These are phyloP conservation scores for Lepraria neglecta DNA, from an alignment of 495 filamentous ascomycete species.

Conservation along the genomic window DNA sequence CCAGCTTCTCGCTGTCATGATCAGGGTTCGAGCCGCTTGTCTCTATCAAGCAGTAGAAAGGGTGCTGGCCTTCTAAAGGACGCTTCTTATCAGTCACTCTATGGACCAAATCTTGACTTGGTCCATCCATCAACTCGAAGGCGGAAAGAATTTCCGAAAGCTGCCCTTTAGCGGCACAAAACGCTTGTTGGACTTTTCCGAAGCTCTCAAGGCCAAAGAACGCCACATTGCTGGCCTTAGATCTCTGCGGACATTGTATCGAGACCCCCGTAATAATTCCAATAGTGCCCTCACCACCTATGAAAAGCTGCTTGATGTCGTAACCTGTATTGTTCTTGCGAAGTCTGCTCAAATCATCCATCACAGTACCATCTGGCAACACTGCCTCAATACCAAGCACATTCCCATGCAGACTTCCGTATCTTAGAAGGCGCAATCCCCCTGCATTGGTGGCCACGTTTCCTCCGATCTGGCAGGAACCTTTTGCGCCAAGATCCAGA, in stretches of 20 bases:
- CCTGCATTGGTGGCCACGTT: constrained; percentile 97
- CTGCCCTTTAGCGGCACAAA: constrained; percentile 78
- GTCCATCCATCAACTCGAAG: constrained; percentile 92
- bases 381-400: constrained; percentile 91
- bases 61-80: constrained; percentile 74
- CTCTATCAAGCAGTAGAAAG: constrained; percentile 95
- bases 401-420: constrained; percentile 88
- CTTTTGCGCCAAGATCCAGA: constrained; percentile 91
- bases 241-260: constrained; percentile 79
- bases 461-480: constrained; percentile 95
- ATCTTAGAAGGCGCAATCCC: constrained; percentile 80
- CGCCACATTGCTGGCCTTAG: constrained; percentile 80
- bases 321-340: constrained; percentile 99
- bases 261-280: constrained; percentile 88
- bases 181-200: constrained; percentile 76
- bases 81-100: constrained; percentile 66
- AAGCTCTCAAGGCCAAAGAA: constrained; percentile 82
- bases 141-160: constrained; percentile 93
- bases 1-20: constrained; percentile 83
- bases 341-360: constrained; percentile 77
- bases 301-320: constrained; percentile 95
- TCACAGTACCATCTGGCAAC: constrained; percentile 80
- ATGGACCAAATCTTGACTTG: constrained; percentile 68
- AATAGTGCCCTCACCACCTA: constrained; percentile 89
- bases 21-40: constrained; percentile 91